These are phyloP conservation scores for Zostera marina DNA, from an alignment of 116 monocot genomes.

Conservation along the genomic window DNA sequence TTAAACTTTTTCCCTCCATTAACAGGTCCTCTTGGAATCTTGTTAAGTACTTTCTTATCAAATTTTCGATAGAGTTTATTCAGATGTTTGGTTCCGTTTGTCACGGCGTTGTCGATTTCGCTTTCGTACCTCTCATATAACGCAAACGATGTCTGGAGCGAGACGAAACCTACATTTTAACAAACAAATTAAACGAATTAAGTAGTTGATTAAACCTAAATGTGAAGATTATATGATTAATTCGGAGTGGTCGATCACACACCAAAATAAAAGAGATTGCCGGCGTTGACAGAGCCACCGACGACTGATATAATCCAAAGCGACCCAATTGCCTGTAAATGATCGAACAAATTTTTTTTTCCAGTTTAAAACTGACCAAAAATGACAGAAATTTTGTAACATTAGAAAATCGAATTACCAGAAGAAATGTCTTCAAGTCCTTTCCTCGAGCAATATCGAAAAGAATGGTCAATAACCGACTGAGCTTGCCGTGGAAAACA, in stretches of 20 bases:
- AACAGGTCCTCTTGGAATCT: slow-evolving; percentile 61
- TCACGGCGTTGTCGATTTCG: slow-evolving; percentile 42
- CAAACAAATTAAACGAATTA: not conserved
- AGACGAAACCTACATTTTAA: slow-evolving; percentile 30
- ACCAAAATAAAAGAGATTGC: slow-evolving; percentile 69
- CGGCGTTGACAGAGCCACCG: slow-evolving; percentile 48
- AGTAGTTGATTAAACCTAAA: not conserved
- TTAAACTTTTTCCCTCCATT: slow-evolving; percentile 35
- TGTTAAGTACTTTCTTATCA: slow-evolving; percentile 48
- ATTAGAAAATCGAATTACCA: no score
- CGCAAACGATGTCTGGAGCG: slow-evolving; percentile 28
- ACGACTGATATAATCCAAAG: slow-evolving; percentile 65
- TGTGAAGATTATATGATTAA: no score
- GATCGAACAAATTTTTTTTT: no score
- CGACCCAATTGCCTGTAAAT: slow-evolving; percentile 32
- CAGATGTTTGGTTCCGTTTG: slow-evolving; percentile 26
- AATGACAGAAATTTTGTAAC: no score
- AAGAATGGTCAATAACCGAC: no score
- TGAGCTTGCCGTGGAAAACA: no score
- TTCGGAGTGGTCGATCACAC: no score
- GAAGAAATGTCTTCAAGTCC: no score
- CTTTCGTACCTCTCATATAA: slow-evolving; percentile 54
- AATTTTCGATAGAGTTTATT: slow-evolving; percentile 34
- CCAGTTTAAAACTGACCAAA: no score
- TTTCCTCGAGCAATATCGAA: no score